Conservation (phyloP, 75 land plant species). For the Ceratopteris richardii region DNA sequence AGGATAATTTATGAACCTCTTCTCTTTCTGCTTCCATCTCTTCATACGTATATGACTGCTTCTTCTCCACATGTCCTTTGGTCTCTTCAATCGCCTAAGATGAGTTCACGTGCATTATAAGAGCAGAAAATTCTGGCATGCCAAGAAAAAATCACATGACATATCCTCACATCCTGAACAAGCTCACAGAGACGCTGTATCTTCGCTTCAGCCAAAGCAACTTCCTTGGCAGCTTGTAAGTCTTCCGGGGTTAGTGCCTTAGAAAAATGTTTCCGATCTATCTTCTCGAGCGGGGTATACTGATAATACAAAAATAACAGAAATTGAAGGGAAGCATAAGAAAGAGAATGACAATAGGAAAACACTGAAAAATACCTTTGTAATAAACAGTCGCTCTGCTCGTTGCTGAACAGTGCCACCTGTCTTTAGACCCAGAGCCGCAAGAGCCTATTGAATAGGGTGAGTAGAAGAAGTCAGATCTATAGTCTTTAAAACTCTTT, state of each 20-base stretch:
- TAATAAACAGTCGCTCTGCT: slow-evolving; percentile 91
- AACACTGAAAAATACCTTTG: slow-evolving; percentile 46
- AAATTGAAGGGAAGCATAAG: no score
- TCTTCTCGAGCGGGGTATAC: slow-evolving; percentile 74
- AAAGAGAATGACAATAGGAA: no score
- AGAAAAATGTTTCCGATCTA: slow-evolving; percentile 91
- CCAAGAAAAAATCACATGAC: slow-evolving; percentile 38
- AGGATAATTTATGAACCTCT: slow-evolving; percentile 76
- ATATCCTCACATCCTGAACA: no score
- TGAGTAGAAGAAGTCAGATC: no score
- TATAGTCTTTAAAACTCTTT: background rate
- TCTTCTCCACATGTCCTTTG: slow-evolving; percentile 88
- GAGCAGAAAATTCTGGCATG: background rate
- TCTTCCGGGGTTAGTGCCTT: slow-evolving; percentile 48
- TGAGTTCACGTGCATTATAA: background rate
- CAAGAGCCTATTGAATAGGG: slow-evolving; percentile 50
- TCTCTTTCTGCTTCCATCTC: slow-evolving; percentile 99
- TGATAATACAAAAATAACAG: slow-evolving; percentile 12
- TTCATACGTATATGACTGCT: slow-evolving; percentile 97
- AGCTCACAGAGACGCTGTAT: slow-evolving; percentile 73
- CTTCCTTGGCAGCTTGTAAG: slow-evolving; percentile 35
- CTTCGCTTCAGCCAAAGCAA: slow-evolving; percentile 78
- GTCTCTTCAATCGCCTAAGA: slow-evolving; percentile 68
- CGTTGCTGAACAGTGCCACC: slow-evolving; percentile 97
- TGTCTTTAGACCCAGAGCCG: slow-evolving; percentile 77